phyloP scores from a whole-genome alignment of 2,329 filamentous ascomycete genomes.

The Cladorrhinum sp. region DNA sequence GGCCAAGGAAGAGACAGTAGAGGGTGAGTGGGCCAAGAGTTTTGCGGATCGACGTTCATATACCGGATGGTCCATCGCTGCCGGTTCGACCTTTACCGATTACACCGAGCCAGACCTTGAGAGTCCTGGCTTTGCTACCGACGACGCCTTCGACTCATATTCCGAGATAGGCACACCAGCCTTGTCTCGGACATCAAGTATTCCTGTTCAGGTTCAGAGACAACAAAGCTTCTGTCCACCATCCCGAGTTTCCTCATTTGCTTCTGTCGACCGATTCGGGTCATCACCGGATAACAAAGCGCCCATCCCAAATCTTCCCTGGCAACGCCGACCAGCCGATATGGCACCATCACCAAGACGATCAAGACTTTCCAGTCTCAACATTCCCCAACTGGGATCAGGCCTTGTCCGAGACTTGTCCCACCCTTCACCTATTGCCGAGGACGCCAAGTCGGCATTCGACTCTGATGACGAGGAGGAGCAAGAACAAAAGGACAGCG shows the following conservation, averaged over 20 bases:
- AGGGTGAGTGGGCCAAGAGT: slow-evolving; percentile 12
- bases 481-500: not conserved
- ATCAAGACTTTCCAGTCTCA: slow-evolving; percentile 1
- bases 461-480: not conserved
- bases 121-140: slow-evolving; percentile 16
- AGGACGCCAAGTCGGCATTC: not conserved
- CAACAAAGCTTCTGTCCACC: slow-evolving; percentile 11
- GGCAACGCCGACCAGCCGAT: slow-evolving; percentile 13
- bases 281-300: slow-evolving; percentile 9
- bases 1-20: slow-evolving; percentile 17
- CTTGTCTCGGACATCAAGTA: slow-evolving; percentile 4
- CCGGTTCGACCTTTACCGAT: slow-evolving; percentile 19
- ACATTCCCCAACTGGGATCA: not conserved
- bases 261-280: slow-evolving; percentile 1
- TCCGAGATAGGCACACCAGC: slow-evolving; percentile 14
- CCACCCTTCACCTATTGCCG: not conserved
- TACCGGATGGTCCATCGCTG: slow-evolving; percentile 18
- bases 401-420: not conserved
- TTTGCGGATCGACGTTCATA: slow-evolving; percentile 12
- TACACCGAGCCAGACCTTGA: slow-evolving; percentile 8
- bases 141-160: slow-evolving; percentile 11
- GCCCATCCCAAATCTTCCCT: not conserved
- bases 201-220: not conserved
- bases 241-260: slow-evolving; percentile 10
- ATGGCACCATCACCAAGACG: slow-evolving; percentile 3